Evolutionary conservation across 345 rosid species (phyloP).

Genomic region (Euphorbia pulcherrima): DNA sequence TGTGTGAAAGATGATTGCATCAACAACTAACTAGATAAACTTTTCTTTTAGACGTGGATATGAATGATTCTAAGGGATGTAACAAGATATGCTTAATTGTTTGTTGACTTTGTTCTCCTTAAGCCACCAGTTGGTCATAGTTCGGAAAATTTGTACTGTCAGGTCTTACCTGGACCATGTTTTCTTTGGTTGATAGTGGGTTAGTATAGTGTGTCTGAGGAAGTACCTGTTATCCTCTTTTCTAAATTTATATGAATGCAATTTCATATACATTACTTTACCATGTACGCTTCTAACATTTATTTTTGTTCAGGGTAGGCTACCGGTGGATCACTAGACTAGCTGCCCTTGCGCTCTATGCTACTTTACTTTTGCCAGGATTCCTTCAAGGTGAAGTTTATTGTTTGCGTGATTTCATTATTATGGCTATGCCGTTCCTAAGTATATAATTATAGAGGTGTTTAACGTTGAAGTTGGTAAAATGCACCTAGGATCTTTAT

Average conservation of each 20-base stretch:
- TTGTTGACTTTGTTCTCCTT: neutral
- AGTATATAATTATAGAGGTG: neutral
- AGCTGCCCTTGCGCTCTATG: constrained; percentile 30
- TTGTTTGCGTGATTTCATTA: constrained; percentile 6
- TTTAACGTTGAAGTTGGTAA: neutral
- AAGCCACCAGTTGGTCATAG: neutral
- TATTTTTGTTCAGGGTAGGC: constrained; percentile 33
- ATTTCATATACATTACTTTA: too few species aligned
- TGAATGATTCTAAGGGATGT: neutral
- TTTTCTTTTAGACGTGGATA: neutral
- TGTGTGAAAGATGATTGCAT: constrained; percentile 12
- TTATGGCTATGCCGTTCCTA: neutral
- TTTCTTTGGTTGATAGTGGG: neutral
- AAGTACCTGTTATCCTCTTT: neutral
- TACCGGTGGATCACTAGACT: constrained; percentile 35
- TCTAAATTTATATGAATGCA: constrained; percentile 4
- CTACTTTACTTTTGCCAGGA: constrained; percentile 31
- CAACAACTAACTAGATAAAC: neutral
- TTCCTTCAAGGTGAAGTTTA: constrained; percentile 34
- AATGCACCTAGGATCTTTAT: neutral
- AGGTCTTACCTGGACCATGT: neutral
- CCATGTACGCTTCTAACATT: too few species aligned
- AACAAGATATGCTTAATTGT: neutral
- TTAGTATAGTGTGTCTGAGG: neutral
- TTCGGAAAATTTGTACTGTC: neutral